A percentile compares a stretch with the other conserved stretches of the same genome.
Evolutionary conservation across 2,329 filamentous ascomycete species (phyloP).

Genomic region (Fusarium sp.): DNA sequence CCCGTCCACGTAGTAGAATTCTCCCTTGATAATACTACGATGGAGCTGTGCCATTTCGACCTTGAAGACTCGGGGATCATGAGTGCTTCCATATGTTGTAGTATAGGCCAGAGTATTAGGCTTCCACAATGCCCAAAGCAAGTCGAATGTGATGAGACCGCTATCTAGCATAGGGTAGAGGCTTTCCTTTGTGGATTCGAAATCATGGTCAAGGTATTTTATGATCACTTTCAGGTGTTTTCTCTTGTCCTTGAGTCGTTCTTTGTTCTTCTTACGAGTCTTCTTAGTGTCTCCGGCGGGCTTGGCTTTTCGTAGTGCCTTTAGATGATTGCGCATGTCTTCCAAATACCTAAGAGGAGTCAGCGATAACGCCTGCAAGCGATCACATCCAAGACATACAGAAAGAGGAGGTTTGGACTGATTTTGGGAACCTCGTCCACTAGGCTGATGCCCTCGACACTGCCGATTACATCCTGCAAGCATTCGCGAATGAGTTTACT

Average conservation of each 20-base stretch:
- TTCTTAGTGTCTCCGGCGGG: slow-evolving; percentile 62
- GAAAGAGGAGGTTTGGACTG: slow-evolving; percentile 77
- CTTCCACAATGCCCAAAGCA: slow-evolving; percentile 90
- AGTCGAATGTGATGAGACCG: slow-evolving; percentile 88
- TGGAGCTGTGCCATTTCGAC: slow-evolving; percentile 81
- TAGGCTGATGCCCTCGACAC: slow-evolving; percentile 71
- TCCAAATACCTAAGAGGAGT: slow-evolving; percentile 75
- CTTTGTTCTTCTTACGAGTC: slow-evolving; percentile 71
- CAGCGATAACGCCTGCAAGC: background rate
- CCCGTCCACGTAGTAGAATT: slow-evolving; percentile 82
- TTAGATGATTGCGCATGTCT: slow-evolving; percentile 74
- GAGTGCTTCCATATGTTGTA: slow-evolving; percentile 79
- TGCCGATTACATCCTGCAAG: slow-evolving; percentile 56
- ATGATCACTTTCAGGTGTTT: slow-evolving; percentile 78
- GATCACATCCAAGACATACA: slow-evolving; percentile 56
- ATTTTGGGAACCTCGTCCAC: slow-evolving; percentile 83
- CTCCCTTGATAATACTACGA: slow-evolving; percentile 74
- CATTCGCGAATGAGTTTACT: slow-evolving; percentile 81
- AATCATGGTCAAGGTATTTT: slow-evolving; percentile 85
- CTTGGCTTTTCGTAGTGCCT: slow-evolving; percentile 72
- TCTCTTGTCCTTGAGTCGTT: slow-evolving; percentile 68
- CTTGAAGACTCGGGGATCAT: slow-evolving; percentile 85
- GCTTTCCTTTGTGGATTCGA: slow-evolving; percentile 79
- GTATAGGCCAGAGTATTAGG: slow-evolving; percentile 84
- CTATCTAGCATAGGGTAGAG: slow-evolving; percentile 84